Conservation (phyloP, 495 filamentous ascomycete species). For the Letharia lupina region DNA sequence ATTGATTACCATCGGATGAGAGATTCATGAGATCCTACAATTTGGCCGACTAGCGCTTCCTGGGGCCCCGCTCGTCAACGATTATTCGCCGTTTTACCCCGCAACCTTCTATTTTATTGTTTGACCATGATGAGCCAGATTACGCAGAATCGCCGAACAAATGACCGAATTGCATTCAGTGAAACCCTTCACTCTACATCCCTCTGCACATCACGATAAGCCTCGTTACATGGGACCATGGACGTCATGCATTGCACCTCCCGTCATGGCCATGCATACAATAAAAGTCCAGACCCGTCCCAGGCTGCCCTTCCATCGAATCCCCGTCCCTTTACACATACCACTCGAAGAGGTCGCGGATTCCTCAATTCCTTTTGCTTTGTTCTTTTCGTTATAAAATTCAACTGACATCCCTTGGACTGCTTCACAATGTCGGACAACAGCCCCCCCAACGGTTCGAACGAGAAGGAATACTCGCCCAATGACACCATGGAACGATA, state of each 20-base stretch:
- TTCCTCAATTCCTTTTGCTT: neutral
- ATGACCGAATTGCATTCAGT: neutral
- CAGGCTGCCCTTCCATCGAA: neutral
- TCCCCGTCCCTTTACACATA: neutral
- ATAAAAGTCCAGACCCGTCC: neutral
- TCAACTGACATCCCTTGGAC: neutral
- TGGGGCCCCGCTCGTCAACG: constrained; percentile 1
- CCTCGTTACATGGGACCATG: neutral
- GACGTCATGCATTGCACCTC: neutral
- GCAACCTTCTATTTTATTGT: neutral
- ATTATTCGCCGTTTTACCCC: neutral
- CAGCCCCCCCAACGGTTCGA: neutral
- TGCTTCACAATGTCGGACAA: constrained; percentile 11
- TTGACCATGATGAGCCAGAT: neutral
- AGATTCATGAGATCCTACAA: neutral
- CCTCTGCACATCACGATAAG: neutral
- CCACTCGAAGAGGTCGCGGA: neutral
- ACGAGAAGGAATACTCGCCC: constrained; percentile 9
- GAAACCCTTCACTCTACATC: neutral
- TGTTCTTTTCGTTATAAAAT: too few species aligned
- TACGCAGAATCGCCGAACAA: neutral
- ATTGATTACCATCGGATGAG: neutral
- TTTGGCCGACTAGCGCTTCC: neutral
- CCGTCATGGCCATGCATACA: neutral
- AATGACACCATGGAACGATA: constrained; percentile 15